phyloP scores from a whole-genome alignment of 345 rosid species.

The Pistacia vera region DNA sequence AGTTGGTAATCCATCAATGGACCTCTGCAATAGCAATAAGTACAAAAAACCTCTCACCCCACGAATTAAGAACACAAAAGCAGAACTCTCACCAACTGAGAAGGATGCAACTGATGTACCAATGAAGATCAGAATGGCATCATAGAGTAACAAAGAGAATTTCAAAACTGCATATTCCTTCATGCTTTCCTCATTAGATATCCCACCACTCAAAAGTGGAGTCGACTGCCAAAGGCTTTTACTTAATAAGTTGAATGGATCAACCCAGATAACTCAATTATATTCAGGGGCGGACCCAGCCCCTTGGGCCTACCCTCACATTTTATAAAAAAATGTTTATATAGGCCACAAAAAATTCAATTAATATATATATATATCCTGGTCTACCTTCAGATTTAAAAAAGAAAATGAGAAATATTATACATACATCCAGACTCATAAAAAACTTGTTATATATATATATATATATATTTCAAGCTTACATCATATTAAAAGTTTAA shows the following conservation, averaged over 20 bases:
- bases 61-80: slow-evolving; percentile 68
- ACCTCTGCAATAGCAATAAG: slow-evolving; percentile 67
- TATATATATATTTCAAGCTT: too few species aligned
- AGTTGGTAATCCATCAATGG: slow-evolving; percentile 65
- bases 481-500: too few species aligned
- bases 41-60: slow-evolving; percentile 73
- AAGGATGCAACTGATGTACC: slow-evolving; percentile 52
- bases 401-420: too few species aligned
- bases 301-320: too few species aligned
- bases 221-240: slow-evolving; percentile 31
- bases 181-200: slow-evolving; percentile 75
- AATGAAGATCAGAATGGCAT: slow-evolving; percentile 42
- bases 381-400: too few species aligned
- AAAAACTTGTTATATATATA: too few species aligned
- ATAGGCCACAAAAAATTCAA: too few species aligned
- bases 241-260: slow-evolving; percentile 31
- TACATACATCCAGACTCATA: too few species aligned
- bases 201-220: slow-evolving; percentile 6
- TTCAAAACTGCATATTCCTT: slow-evolving; percentile 81
- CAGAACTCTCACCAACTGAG: slow-evolving; percentile 48
- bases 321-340: too few species aligned
- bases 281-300: too few species aligned
- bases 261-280: slow-evolving; percentile 36
- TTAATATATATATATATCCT: too few species aligned
- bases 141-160: slow-evolving; percentile 61